Conservation (phyloP, 768 basidiomycete species). For the Lactarius vividus region DNA sequence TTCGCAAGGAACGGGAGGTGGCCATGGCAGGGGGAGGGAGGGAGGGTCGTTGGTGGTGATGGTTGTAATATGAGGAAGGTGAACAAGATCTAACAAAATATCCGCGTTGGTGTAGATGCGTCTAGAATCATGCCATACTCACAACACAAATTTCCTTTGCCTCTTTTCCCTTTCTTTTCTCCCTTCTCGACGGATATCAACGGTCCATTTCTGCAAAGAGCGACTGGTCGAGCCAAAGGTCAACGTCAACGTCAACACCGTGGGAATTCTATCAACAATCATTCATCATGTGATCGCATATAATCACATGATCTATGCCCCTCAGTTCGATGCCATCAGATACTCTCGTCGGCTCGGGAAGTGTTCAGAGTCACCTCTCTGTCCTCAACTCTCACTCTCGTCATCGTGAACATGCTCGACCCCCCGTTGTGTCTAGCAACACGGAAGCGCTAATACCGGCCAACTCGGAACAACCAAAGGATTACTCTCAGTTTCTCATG, state of each 20-base stretch:
- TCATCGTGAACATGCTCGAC: slow-evolving; percentile 9
- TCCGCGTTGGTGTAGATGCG: not conserved
- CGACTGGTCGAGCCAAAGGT: not conserved
- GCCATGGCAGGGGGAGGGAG: slow-evolving; percentile 9
- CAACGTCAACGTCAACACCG: slow-evolving; percentile 4
- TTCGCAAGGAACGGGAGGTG: slow-evolving; percentile 13
- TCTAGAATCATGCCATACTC: slow-evolving; percentile 13
- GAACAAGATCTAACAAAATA: not conserved
- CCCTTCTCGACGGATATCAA: too few relatives aligned
- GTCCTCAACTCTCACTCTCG: slow-evolving; percentile 14
- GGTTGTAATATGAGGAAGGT: not conserved
- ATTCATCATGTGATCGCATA: slow-evolving; percentile 24
- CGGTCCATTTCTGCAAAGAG: not conserved
- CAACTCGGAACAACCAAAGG: not conserved
- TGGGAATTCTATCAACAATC: slow-evolving; percentile 27
- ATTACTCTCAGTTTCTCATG: not conserved
- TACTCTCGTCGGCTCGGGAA: slow-evolving; percentile 6
- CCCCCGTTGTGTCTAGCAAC: not conserved
- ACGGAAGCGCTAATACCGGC: not conserved
- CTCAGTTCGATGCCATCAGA: not conserved
- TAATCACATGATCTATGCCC: not conserved
- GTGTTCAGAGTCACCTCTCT: slow-evolving; percentile 23
- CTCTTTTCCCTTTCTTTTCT: slow-evolving; percentile 4
- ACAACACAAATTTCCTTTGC: not conserved
- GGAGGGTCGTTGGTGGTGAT: not conserved